Evolutionary conservation across 2,329 filamentous ascomycete species (phyloP), one percentile per base, ranked within the genome.

Genomic region (Ilyonectria sp.): DNA sequence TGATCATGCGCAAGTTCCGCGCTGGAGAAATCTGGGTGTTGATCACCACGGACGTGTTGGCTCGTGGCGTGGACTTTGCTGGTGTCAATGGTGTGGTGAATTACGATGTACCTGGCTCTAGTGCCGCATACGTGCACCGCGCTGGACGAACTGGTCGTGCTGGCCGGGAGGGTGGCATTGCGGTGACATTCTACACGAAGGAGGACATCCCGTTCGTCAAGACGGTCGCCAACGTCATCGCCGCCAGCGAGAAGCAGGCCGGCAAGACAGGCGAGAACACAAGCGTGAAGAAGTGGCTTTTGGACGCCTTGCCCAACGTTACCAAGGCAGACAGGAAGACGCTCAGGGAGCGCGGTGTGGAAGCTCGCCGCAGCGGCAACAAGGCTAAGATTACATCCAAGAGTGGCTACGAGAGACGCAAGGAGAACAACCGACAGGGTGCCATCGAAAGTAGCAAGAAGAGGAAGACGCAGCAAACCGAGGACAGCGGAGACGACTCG

Each of bases 1-100:
- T 86, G 58, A 93, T 98, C 73, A 97, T 99, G 92, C 90, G 94
- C 61, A 90, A 91, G 21, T 98, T 99, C 85, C 91, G 96, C 40
- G 91, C 91, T 37, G 96, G 95, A 71, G 94, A 98, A 78, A 92
- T 98, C 69, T 99, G 96, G 96, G 91, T 98, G 7, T 87, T 99
- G 40, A 96, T 99, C 79, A 98, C 96, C 0, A 99, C 96, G 0
- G 96, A 99, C 78, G 89, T 99, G 8, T 86, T 99, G 11, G 93
- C 95, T 17, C 93, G 96, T 37, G 96, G 96, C 21, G 91, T 99
- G 46, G 96, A 99, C 81, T 98, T 99, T 83, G 91, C 93, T 9
- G 96, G 96, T 56, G 91, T 99, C 70, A 98, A 98, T 76, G 94
- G 95, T 52, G 95, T 99, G 0, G 93, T 99, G 58, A 99, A 98